Conservation (phyloP, 306 rosid species). For the Trifolium subterraneum region DNA sequence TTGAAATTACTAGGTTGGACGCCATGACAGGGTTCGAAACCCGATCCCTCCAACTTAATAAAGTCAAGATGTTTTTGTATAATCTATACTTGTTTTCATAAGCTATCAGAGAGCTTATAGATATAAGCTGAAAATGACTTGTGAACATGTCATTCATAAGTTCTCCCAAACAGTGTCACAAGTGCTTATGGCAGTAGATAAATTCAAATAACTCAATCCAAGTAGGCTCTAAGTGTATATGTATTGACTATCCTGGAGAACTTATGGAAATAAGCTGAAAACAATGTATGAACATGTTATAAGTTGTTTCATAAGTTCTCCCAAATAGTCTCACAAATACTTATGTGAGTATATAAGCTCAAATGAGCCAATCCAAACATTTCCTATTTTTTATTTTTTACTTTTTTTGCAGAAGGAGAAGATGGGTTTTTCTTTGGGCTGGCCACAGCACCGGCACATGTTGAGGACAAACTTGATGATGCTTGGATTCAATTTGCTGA, state of each 20-base stretch:
- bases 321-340: not conserved
- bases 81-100: not conserved
- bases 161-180: not conserved
- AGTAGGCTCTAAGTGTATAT: not conserved
- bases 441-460: constrained; percentile 98
- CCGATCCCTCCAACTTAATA: not conserved
- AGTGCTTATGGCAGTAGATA: not conserved
- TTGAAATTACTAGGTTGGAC: too few species aligned
- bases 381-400: not conserved
- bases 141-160: not conserved
- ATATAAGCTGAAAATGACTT: not conserved
- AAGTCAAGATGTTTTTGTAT: not conserved
- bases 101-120: not conserved
- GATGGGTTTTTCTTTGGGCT: constrained; percentile 83
- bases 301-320: not conserved
- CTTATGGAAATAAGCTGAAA: not conserved
- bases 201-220: not conserved
- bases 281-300: not conserved
- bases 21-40: too few species aligned
- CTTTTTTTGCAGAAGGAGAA: constrained; percentile 61
- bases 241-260: not conserved
- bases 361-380: not conserved
- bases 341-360: not conserved
- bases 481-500: constrained; percentile 96
- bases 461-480: constrained; percentile 86